Evolutionary conservation across 2,329 filamentous ascomycete species (phyloP), one percentile per base, ranked within the genome.

Genomic region (Ascochyta fabae): DNA sequence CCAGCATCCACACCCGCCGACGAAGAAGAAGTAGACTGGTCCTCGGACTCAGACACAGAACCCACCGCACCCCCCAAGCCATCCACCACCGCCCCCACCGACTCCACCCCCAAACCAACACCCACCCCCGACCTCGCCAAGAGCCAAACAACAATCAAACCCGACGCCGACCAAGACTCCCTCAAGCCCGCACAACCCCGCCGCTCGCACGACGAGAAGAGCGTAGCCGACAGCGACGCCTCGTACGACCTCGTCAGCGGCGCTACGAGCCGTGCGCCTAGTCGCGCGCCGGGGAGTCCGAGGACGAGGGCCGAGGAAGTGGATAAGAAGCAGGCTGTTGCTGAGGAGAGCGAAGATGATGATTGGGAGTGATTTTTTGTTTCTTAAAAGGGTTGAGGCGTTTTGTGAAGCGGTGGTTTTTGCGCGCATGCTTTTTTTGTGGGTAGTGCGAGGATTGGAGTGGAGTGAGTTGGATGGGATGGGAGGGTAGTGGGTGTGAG

Each of bases 241-340:
- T 96, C 92, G 78, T 99, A 99, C 75, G 95, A 99, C 74, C 84
- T 99, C 31, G 92, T 99, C 3, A 81, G 79, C 41, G 89, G 90
- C 7, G 88, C 88, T 6, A 81, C 86, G 41, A 96, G 91, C 74
- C 89, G 90, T 62, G 88, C 92, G 16, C 42, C 58, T 15, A 53
- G 50, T 23, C 41, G 52, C 4, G 46, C 53, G 8, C 89, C 92
- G 1, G 83, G 84, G 5, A 87, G 84, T 56, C 86, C 86, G 3
- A 83, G 83, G 68, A 83, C 85, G 53, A 78, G 74, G 56, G 22
- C 3, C 2, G 33, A 34, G 3, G 41, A 44, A 13, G 44, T 31
- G 3, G 79, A 80, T 66, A 81, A 76, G 47, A 70, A 73, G 40
- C 65, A 68, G 15, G 77, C 78, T 49, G 43, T 40, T 3, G 74